phyloP scores from a whole-genome alignment of 176 grass and related monocot species.

The Cenchrus purpureus region DNA sequence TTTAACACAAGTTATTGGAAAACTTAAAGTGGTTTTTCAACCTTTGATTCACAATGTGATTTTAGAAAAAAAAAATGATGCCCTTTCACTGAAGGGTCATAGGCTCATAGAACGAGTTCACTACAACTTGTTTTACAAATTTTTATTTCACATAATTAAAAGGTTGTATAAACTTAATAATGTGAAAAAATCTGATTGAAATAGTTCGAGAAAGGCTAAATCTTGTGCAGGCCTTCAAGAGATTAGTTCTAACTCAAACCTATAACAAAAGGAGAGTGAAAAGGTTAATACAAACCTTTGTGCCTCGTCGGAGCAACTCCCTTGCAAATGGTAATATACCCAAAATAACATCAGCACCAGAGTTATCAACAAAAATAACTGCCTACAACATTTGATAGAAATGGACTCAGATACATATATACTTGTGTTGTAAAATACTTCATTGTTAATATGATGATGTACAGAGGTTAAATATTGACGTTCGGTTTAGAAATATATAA shows the following conservation, averaged over 20 bases:
- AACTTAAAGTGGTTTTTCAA: too few relatives aligned
- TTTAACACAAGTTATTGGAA: too few relatives aligned
- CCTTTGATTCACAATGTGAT: too few relatives aligned
- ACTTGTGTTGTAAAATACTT: constrained; percentile 23
- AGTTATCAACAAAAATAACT: constrained; percentile 99
- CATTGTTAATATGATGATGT: constrained; percentile 1
- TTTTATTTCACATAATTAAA: not conserved
- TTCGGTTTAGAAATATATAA: not conserved
- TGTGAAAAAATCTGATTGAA: not conserved
- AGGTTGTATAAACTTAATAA: not conserved
- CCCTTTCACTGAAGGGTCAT: not conserved
- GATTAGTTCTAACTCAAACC: not conserved
- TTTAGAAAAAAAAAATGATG: not conserved
- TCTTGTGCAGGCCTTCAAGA: not conserved
- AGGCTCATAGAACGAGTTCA: not conserved
- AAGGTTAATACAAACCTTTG: constrained; percentile 68
- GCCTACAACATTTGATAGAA: constrained; percentile 53
- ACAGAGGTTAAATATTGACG: not conserved
- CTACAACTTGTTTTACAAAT: not conserved
- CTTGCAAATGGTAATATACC: constrained; percentile 94
- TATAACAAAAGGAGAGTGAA: not conserved
- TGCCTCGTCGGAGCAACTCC: constrained; percentile 85
- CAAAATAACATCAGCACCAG: constrained; percentile 96
- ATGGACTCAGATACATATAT: constrained; percentile 34
- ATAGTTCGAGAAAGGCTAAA: not conserved